Conservation (phyloP, 768 basidiomycete genomes). For the Tylopilus plumbeoviolaceoides region DNA sequence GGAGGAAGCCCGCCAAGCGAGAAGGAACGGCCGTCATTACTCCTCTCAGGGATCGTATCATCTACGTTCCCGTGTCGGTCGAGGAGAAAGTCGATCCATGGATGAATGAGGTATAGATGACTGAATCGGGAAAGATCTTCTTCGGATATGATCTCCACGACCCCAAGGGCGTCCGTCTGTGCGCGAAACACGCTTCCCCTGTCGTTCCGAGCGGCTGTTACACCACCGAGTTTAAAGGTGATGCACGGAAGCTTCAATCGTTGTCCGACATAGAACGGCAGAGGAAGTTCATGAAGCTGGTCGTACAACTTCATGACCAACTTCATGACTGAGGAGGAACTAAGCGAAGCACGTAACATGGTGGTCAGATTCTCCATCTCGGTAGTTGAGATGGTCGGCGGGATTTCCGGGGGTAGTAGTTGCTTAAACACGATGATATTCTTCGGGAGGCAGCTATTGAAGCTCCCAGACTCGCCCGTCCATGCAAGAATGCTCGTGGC, state of each 20-base stretch:
- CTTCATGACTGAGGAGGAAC: too few species aligned
- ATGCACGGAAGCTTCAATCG: not conserved
- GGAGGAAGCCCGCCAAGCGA: not conserved
- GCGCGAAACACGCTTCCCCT: not conserved
- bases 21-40: not conserved
- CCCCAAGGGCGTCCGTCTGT: not conserved
- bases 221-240: not conserved
- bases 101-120: not conserved
- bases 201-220: not conserved
- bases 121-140: not conserved
- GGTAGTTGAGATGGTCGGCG: not conserved
- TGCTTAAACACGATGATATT: not conserved
- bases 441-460: not conserved
- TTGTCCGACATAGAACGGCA: not conserved
- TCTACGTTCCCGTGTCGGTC: not conserved
- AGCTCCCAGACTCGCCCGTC: not conserved
- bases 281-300: not conserved
- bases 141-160: not conserved
- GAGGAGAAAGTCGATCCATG: slow-evolving; percentile 1
- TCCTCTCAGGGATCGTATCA: not conserved
- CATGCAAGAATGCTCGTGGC: not conserved
- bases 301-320: not conserved
- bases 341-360: not conserved
- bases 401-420: not conserved
- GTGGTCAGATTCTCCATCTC: not conserved